phyloP scores from a whole-genome alignment of 768 basidiomycete species.

The Tremella fuciformis region DNA sequence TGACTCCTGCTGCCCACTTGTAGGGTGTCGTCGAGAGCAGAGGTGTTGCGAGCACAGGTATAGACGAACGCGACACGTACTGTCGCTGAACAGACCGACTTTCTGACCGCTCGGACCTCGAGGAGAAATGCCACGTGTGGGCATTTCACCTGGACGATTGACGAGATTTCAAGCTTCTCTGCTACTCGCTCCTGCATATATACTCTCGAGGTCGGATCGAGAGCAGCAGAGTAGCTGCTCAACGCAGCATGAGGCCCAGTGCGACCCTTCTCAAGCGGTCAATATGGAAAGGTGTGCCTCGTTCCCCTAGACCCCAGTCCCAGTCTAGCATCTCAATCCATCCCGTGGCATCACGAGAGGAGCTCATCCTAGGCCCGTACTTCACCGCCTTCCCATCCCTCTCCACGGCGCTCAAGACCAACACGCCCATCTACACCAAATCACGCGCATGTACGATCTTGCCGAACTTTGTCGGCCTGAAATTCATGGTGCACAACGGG shows the following conservation, averaged over 20 bases:
- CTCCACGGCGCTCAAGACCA: conserved; percentile 71
- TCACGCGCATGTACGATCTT: conserved; percentile 87
- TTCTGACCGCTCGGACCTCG: too few relatives aligned
- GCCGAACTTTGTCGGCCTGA: conserved; percentile 88
- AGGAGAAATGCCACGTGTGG: too few relatives aligned
- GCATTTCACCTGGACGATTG: background rate
- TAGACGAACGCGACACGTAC: too few relatives aligned
- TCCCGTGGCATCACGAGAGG: too few relatives aligned
- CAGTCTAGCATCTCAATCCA: background rate
- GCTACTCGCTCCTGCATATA: background rate
- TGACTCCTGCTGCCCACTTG: too few relatives aligned
- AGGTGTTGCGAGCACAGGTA: too few relatives aligned
- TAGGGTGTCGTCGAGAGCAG: too few relatives aligned
- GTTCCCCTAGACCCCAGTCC: background rate
- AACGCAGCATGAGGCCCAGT: conserved; percentile 34
- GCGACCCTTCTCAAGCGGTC: conserved; percentile 44
- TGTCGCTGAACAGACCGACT: too few relatives aligned
- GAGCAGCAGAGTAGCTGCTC: background rate
- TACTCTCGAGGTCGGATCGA: background rate
- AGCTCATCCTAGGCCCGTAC: conserved; percentile 96
- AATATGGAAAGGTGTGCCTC: conserved; percentile 55
- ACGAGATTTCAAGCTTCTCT: background rate
- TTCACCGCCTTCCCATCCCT: conserved; percentile 91
- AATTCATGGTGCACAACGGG: conserved; percentile 92
- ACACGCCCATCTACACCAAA: conserved; percentile 81